Evolutionary conservation across 2,329 filamentous ascomycete species (phyloP).

Genomic region (Fusarium aywerte): DNA sequence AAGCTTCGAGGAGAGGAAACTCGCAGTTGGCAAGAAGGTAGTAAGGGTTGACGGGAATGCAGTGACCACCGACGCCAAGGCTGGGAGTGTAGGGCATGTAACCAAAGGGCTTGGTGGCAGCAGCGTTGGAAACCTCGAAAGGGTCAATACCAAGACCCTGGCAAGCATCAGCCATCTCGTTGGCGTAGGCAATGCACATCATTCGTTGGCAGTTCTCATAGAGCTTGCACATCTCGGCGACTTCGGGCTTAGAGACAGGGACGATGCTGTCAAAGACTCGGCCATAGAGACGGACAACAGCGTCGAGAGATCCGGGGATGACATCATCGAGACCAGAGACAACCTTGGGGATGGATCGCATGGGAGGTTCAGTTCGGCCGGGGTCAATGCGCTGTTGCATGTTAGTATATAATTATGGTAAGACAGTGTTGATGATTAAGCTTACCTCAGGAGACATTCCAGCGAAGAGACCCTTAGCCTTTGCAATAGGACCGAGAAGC

Average conservation of each 20-base stretch:
- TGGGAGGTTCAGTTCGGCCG: constrained; percentile 55
- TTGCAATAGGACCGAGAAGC: constrained; percentile 58
- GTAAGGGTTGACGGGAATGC: constrained; percentile 65
- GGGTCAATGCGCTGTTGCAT: constrained; percentile 59
- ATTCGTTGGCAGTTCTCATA: constrained; percentile 68
- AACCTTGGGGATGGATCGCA: constrained; percentile 62
- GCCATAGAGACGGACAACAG: constrained; percentile 57
- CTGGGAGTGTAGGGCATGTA: constrained; percentile 60
- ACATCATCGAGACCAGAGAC: constrained; percentile 62
- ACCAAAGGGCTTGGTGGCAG: constrained; percentile 63
- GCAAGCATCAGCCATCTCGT: constrained; percentile 66
- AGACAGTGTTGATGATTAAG: accelerated
- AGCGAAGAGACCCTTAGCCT: constrained; percentile 54
- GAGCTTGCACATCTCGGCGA: constrained; percentile 67
- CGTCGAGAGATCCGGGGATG: constrained; percentile 55
- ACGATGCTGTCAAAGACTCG: constrained; percentile 59
- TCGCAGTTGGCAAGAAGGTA: constrained; percentile 61
- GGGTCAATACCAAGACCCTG: constrained; percentile 56
- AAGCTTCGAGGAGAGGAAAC: constrained; percentile 59
- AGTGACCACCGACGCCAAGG: constrained; percentile 64
- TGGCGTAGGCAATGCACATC: constrained; percentile 63
- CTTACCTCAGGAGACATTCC: constrained; percentile 60
- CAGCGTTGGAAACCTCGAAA: constrained; percentile 60
- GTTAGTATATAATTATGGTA: background rate
- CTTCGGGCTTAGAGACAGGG: constrained; percentile 61